phyloP scores from a whole-genome alignment of 805 yeast genomes.

The Tetrapisispora arboricola region DNA sequence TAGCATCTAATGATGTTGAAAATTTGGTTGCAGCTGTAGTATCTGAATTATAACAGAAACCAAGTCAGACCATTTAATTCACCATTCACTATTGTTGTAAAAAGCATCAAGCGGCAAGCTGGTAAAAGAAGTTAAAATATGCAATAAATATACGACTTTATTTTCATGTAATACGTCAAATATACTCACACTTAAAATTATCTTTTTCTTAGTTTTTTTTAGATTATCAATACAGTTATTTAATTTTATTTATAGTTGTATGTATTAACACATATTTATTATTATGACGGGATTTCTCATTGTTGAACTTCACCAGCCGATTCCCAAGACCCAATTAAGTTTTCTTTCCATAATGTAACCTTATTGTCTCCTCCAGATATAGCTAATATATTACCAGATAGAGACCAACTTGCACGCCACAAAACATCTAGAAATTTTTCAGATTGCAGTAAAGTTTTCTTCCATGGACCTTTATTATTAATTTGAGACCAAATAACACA shows the following conservation, averaged over 20 bases:
- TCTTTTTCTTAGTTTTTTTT: too few relatives aligned
- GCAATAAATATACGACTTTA: too few relatives aligned
- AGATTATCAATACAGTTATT: neutral
- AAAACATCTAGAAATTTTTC: slow-evolving; percentile 93
- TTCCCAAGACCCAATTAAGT: slow-evolving; percentile 89
- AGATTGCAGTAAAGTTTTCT: slow-evolving; percentile 58
- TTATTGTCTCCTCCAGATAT: slow-evolving; percentile 94
- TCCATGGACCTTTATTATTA: slow-evolving; percentile 59
- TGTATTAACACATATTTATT: too few relatives aligned
- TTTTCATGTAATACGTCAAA: too few relatives aligned
- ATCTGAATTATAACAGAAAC: slow-evolving; percentile 32
- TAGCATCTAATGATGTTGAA: slow-evolving; percentile 77
- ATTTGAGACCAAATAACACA: slow-evolving; percentile 94
- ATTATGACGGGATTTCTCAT: too few relatives aligned
- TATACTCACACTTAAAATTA: too few relatives aligned
- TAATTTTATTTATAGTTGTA: neutral
- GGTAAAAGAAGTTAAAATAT: too few relatives aligned
- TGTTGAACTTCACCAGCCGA: slow-evolving; percentile 81
- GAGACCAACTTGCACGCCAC: slow-evolving; percentile 97
- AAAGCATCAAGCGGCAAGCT: too few relatives aligned
- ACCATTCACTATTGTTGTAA: too few relatives aligned
- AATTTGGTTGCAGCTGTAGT: slow-evolving; percentile 53
- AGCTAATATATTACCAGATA: slow-evolving; percentile 91
- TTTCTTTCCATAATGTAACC: slow-evolving; percentile 95
- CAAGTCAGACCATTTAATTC: too few relatives aligned